Conservation (phyloP, 768 basidiomycete genomes). For the Calocybe indica region DNA sequence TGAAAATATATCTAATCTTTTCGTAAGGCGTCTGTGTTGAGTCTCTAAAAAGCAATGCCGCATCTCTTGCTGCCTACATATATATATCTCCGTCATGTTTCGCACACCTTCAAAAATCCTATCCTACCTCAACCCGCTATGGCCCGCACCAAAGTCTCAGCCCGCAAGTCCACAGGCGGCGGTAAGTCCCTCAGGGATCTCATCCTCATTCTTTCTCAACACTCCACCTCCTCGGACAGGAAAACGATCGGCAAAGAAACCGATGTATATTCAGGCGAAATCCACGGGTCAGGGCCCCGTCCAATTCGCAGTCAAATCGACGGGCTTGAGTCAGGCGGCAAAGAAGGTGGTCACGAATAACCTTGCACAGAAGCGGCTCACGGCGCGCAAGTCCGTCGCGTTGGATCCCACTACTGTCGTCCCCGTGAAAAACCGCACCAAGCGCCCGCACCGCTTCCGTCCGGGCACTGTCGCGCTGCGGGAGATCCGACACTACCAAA, state of each 20-base stretch:
- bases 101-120: slow-evolving; percentile 19
- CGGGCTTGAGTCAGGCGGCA: neutral
- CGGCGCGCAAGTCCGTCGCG: too few species aligned
- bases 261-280: too few species aligned
- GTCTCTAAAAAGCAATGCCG: too few species aligned
- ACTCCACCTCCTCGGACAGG: neutral
- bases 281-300: neutral
- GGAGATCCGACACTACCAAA: slow-evolving; percentile 18
- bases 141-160: neutral
- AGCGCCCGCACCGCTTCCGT: slow-evolving; percentile 1
- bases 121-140: neutral
- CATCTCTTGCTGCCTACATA: too few species aligned
- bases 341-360: too few species aligned
- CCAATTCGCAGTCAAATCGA: neutral
- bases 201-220: neutral
- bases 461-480: slow-evolving; percentile 16
- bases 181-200: neutral
- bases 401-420: too few species aligned
- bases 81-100: too few species aligned
- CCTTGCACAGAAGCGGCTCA: too few species aligned
- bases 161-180: neutral
- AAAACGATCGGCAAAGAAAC: neutral
- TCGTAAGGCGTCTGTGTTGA: too few species aligned
- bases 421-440: neutral
- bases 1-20: too few species aligned